Evolutionary conservation across 441 rosid genomes (phyloP), one percentile per base, ranked within the genome.

Genomic region (Populus trichocarpa): DNA sequence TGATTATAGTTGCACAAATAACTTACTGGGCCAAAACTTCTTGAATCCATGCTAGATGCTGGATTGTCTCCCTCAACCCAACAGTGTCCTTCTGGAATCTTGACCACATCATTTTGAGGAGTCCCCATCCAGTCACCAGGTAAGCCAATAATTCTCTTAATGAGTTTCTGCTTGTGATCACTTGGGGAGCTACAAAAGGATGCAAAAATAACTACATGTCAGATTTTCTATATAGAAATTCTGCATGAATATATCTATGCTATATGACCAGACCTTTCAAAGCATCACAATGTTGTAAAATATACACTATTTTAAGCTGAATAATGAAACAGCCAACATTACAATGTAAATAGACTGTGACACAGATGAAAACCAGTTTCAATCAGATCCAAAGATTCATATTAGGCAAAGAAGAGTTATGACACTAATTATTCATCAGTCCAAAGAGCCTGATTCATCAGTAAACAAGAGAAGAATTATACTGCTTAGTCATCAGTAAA

Each of bases 41-140:
- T 87, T 2, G 97, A 92, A 81, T 96, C 98, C 77, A 85, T 57
- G 85, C 96, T 94, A 74, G 90, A 82, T 74, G 70, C 77, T 61
- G 76, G 64, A 86, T 92, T 89, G 78, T 93, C 98, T 79, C 98
- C 99, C 88, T 94, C 99, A 25, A 94, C 93, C 98, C 98, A 96
- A 79, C 97, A 96, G 78, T 89, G 97, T 64, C 99, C 98, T 79
- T 87, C 84, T 20, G 96, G 97, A 77, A 96, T 77, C 86, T 85
- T 85, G 42, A 91, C 81, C 77, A 91, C 87, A 83, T 91, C 96
- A 61, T 77, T 72, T 57, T 79, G 57, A 57, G 79, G 75, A 80
- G 85, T 85, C 71, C 88, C 89, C 53, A 91, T 77, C 97, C 95
- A 91, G 67, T 96, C 97, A 5, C 99, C 98, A 16, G 98, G 98